These are phyloP conservation scores for Apiospora aurea DNA, from an alignment of 2,329 filamentous ascomycete species.

Conservation along the genomic window DNA sequence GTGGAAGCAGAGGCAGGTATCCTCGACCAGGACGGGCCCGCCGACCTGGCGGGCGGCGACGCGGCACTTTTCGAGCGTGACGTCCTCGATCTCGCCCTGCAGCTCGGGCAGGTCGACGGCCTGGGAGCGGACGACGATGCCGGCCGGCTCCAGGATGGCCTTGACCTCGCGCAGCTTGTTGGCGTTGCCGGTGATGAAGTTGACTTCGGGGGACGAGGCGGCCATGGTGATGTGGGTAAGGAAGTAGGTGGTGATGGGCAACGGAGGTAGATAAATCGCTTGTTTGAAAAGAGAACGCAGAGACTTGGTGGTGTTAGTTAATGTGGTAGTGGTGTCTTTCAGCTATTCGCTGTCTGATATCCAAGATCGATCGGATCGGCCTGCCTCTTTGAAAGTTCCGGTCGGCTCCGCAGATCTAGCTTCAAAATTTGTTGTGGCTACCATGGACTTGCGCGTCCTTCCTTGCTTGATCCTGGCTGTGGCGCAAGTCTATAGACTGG, in stretches of 20 bases:
- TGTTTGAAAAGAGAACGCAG: background rate
- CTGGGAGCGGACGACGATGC: constrained; percentile 76
- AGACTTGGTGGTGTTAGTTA: background rate
- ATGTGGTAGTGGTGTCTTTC: background rate
- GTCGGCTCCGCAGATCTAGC: constrained; percentile 1
- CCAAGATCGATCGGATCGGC: constrained; percentile 3
- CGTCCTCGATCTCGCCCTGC: constrained; percentile 91
- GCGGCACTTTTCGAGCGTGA: constrained; percentile 86
- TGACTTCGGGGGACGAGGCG: constrained; percentile 54
- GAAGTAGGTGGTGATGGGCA: background rate
- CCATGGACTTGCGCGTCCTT: background rate
- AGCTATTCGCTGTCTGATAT: background rate
- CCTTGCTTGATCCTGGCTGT: constrained; percentile 11
- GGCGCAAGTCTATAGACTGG: constrained; percentile 14
- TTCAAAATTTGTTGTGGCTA: constrained; percentile 16
- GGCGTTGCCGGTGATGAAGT: constrained; percentile 96
- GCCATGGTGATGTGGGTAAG: background rate
- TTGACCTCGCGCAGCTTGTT: constrained; percentile 93
- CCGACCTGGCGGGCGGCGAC: constrained; percentile 79
- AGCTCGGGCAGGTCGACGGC: constrained; percentile 85
- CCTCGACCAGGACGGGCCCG: constrained; percentile 86
- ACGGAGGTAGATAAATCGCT: background rate
- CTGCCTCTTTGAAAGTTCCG: constrained; percentile 17
- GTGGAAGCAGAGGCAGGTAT: constrained; percentile 93
- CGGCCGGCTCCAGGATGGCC: constrained; percentile 77